A percentile compares a stretch with the other conserved stretches of the same genome.
Conservation (phyloP, 202 grass and related monocot genomes). For the Setaria viridis region DNA sequence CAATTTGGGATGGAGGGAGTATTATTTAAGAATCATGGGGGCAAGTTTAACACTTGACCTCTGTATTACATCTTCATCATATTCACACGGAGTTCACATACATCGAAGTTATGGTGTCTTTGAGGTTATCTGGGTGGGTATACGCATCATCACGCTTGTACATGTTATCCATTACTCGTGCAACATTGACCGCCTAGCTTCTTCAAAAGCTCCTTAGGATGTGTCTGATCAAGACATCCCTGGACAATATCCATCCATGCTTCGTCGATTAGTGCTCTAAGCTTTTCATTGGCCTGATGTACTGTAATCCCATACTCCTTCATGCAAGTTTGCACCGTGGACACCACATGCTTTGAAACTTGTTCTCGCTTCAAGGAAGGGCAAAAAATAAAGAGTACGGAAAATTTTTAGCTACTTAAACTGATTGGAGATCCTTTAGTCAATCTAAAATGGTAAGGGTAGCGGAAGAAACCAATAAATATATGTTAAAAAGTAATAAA, state of each 20-base stretch:
- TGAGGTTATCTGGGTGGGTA: not conserved
- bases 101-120: not conserved
- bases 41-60: too few species aligned
- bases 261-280: not conserved
- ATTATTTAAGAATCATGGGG: too few species aligned
- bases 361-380: conserved; percentile 24
- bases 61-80: not conserved
- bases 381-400: too few species aligned
- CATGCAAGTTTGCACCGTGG: conserved; percentile 28
- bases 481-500: not conserved
- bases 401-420: not conserved
- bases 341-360: conserved; percentile 16
- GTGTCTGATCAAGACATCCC: not conserved
- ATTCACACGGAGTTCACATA: not conserved
- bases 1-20: too few species aligned
- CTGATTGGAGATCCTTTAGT: not conserved
- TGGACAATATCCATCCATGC: conserved; percentile 12
- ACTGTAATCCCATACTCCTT: not conserved
- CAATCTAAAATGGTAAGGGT: not conserved
- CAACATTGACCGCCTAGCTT: not conserved
- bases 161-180: not conserved
- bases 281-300: conserved; percentile 17
- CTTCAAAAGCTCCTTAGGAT: not conserved
- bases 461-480: not conserved
- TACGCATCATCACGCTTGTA: conserved; percentile 17